Base-by-base conservation (phyloP, 2,329 filamentous ascomycete species). In the Colletotrichum australisinense region DNA sequence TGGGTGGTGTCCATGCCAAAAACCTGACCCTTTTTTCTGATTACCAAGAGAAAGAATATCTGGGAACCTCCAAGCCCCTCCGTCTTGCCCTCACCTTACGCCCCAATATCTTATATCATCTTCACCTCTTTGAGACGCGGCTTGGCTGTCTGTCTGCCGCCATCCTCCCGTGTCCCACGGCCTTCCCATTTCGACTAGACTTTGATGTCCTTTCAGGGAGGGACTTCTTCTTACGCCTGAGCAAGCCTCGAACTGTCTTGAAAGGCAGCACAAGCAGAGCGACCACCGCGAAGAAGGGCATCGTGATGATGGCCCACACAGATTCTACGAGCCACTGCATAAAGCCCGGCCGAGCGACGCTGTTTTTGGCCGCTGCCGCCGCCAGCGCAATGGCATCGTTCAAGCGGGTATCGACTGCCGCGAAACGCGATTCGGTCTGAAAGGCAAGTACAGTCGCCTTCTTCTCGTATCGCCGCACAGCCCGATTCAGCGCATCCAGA, bases 401-500 rank as follows among this genome's bases (percentile, higher is more conserved):
- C 16, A 97, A 82, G 46, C 93, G 88, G 0, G 87, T 85, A 75
- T 97, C 93, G 5, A 98, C 86, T 24, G 91, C 89, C 53, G 90
- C 88, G 71, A 98, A 89, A 28, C 93, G 90, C 9, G 91, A 89
- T 76, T 98, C 95, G 3, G 92, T 94, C 78, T 96, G 93, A 67
- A 93, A 88, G 11, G 93, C 89, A 32, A 95, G 89, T 8, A 95
- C 86, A 0, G 93, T 93, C 5, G 93, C 91, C 78, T 95, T 94
- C 84, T 97, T 98, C 84, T 98, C 96, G 78, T 98, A 98, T 46
- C 95, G 91, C 24, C 96, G 90, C 57, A 98, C 93, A 4, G 96
- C 95, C 60, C 96, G 92, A 77, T 95, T 97, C 38, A 98, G 86
- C 0, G 95, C 94, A 78, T 98, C 95, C 6, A 98, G 88, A 72